phyloP scores from a whole-genome alignment of 495 filamentous ascomycete genomes.

The Pseudevernia furfuracea region DNA sequence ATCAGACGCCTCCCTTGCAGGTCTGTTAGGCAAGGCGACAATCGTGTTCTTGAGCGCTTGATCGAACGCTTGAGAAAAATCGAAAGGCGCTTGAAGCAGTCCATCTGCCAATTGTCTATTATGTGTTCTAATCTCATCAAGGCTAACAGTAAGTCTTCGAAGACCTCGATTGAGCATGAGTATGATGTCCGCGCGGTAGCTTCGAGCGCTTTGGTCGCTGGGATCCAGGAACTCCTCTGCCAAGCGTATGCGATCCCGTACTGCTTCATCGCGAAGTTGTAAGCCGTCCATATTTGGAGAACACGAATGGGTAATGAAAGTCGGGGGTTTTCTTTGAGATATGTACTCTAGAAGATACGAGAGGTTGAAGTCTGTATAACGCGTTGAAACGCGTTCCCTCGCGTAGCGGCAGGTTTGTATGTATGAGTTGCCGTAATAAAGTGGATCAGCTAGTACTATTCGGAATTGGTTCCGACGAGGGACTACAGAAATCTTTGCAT shows the following conservation, averaged over 20 bases:
- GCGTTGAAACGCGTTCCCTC: neutral
- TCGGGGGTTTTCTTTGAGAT: neutral
- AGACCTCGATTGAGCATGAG: slow-evolving; percentile 86
- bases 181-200: slow-evolving; percentile 78
- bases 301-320: neutral
- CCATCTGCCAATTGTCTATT: slow-evolving; percentile 84
- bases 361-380: neutral
- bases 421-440: neutral
- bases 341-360: neutral
- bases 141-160: slow-evolving; percentile 68
- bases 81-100: slow-evolving; percentile 78
- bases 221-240: slow-evolving; percentile 83
- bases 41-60: slow-evolving; percentile 81
- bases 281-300: slow-evolving; percentile 55
- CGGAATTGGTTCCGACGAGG: no score
- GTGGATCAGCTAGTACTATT: neutral
- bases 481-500: no score
- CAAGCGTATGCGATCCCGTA: slow-evolving; percentile 69
- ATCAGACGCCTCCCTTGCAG: slow-evolving; percentile 49
- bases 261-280: slow-evolving; percentile 73
- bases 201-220: slow-evolving; percentile 53
- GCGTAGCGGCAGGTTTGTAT: neutral
- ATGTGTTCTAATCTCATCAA: slow-evolving; percentile 90
- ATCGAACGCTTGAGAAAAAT: slow-evolving; percentile 80
- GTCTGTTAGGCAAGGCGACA: slow-evolving; percentile 61